Evolutionary conservation across 2,329 filamentous ascomycete species (phyloP), one percentile per base, ranked within the genome.

Genomic region (Fonsecaea erecta): DNA sequence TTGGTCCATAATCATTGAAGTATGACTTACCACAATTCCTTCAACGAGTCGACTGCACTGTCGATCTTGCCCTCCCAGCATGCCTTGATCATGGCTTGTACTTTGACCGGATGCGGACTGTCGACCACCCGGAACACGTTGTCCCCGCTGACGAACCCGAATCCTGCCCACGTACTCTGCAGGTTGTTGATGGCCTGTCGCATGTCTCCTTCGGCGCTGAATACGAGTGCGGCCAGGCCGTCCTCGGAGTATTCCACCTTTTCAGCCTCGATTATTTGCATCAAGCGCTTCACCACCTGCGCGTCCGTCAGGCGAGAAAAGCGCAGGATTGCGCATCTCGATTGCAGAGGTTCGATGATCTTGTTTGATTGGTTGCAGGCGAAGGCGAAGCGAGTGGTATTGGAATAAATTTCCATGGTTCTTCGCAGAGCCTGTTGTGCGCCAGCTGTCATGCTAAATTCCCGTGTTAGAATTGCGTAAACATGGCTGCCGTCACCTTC

Each of bases 281-380:
- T 82, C 67, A 99, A 79, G 46, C 95, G 87, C 81, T 94, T 93
- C 58, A 97, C 92, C 28, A 99, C 88, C 77, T 99, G 94, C 12
- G 87, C 89, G 75, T 99, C 95, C 1, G 94, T 97, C 70, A 99
- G 84, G 63, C 94, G 90, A 34, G 93, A 89, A 78, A 97, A 99
- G 65, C 95, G 90, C 62, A 99, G 85, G 75, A 99, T 98, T 21
- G 95, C 95, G 77, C 95, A 99, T 73, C 95, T 88, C 18, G 93
- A 97, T 78, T 99, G 95, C 58, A 99, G 84, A n/a, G 95, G 95
- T 78, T 99, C 95, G 77, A 99, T 99, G 76, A 99, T 98, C 81
- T 98, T 99, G 82, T 98, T 99, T 68, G 91, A 95, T 81, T 97
- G 92, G 78, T 99, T 99, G 83, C 95, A 99, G 1, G 95, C 95